These are phyloP conservation scores for Rhodamnia argentea DNA, from an alignment of 345 rosid species.

Conservation along the genomic window DNA sequence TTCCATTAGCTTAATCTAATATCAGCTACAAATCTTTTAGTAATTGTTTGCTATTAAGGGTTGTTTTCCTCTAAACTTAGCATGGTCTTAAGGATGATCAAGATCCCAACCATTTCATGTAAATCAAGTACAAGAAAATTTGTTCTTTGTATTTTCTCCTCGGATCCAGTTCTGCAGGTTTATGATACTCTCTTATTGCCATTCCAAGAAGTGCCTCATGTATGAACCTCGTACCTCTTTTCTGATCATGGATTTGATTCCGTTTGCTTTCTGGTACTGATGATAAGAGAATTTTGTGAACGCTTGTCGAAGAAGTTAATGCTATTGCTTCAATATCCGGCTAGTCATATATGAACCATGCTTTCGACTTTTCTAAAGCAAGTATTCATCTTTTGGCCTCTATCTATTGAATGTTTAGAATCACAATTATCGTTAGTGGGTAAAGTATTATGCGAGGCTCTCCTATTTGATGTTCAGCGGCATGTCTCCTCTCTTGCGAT, in stretches of 20 bases:
- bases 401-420: neutral
- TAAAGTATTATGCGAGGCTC: neutral
- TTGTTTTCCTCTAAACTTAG: neutral
- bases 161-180: neutral
- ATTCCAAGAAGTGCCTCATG: neutral
- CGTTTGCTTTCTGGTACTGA: neutral
- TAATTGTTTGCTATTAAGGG: neutral
- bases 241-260: neutral
- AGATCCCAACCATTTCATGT: neutral
- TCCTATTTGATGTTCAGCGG: neutral
- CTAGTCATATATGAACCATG: neutral
- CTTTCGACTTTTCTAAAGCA: neutral
- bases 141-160: neutral
- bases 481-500: neutral
- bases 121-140: neutral
- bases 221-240: neutral
- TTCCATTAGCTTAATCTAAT: neutral
- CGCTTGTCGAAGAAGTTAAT: neutral
- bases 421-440: neutral
- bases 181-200: neutral
- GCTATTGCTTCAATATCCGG: neutral
- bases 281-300: neutral
- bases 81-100: neutral
- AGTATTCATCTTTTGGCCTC: neutral
- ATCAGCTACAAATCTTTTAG: neutral